Evolutionary conservation across 1,284 basidiomycete genomes (phyloP), one percentile per base, ranked within the genome.

Genomic region (Binderoboletus segoi): DNA sequence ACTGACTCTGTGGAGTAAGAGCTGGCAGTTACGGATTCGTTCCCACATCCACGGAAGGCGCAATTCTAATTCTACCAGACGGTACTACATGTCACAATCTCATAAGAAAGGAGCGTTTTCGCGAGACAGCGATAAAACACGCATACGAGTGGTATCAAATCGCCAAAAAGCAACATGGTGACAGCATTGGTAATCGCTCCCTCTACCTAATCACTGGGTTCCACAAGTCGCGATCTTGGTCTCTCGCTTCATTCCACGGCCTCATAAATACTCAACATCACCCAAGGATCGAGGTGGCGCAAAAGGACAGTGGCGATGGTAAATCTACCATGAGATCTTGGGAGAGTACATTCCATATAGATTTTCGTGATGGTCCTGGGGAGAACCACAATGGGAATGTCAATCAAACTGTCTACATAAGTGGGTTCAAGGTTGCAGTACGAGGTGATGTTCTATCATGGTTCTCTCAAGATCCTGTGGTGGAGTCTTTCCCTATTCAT

Each of bases 181-280:
- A 28, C 8, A 38, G 10, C 24, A 54, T 55, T 11, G 16, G 16
- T 21, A 23, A 2, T 23, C 13, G 26, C 7, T 57, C 59, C 35
- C 55, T 61, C 20, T 61, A 61, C 20, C 41, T 61, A 16, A 28
- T 61, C 16, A 61, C 60, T 2, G 60, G 53, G 1, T 52, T 58
- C 15, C 42, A 51, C 15, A 61, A 58, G 33, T 21, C 60, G 8
- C 21, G 24, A 4, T 58, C 59, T 20, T 61, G 59, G 59, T 33
- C 37, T 4, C 51, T 61, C 4, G 55, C 20, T 1, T 58, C 59
- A 2, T 61, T 61, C 32, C 11, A 45, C 8, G 21, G 46, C 8
- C 6, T 16, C 11, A 2, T 28, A 38, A 28, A 28, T 20, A 10
- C 28, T 6, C 6, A 20, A 38, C 37, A n/a, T n/a, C 6, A 35